Base-by-base conservation (phyloP, 495 filamentous ascomycete genomes). In the Trichocladium uniseriatum region DNA sequence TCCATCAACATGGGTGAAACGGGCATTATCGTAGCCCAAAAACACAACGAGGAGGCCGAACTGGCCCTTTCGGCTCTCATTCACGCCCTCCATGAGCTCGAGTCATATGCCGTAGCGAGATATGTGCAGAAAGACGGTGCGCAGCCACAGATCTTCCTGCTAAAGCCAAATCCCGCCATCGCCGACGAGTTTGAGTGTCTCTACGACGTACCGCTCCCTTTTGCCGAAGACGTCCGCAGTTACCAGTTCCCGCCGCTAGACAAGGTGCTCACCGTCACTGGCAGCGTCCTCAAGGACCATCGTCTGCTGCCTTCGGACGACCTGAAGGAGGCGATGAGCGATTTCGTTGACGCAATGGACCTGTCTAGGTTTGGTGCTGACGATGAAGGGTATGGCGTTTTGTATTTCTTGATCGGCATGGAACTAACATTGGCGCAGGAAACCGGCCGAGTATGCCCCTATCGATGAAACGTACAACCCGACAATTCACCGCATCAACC, bases 331-430 rank as follows among this genome's bases (percentile, higher is more conserved):
- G 82, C 87, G 1, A 95, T 97, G 91, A 82, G 80, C 58, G 80
- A 86, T 50, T 96, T 89, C 58, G 89, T 99, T 2, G 87, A 96
- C 58, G 80, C 76, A 35, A 97, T 99, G 94, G 90, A 99, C 59
- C 69, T 99, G 3, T 83, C 82, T 20, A 68, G 55, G 0, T 77
- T 67, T 56, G 69, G 59, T 10, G 64, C 58, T 22, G 74, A 78
- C 38, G 86, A 91, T 20, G 80, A 90, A 52, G 88, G 84, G 83
- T 86, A 66, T 61, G 72, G 56, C 21, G 0, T n/a, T 24, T 14
- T 3, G 1, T 9, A 1, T 11, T 9, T 21, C 10, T 42, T 36
- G n/a, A 19, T 11, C 24, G 6, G 15, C 16, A 24, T 24, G 13
- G n/a, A 45, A 38, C 66, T 77, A 52, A 77, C 51, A 16, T 20